These are phyloP conservation scores for Apophysomyces sp. DNA, from an alignment of 371 early-diverging fungal species.

Conservation along the genomic window DNA sequence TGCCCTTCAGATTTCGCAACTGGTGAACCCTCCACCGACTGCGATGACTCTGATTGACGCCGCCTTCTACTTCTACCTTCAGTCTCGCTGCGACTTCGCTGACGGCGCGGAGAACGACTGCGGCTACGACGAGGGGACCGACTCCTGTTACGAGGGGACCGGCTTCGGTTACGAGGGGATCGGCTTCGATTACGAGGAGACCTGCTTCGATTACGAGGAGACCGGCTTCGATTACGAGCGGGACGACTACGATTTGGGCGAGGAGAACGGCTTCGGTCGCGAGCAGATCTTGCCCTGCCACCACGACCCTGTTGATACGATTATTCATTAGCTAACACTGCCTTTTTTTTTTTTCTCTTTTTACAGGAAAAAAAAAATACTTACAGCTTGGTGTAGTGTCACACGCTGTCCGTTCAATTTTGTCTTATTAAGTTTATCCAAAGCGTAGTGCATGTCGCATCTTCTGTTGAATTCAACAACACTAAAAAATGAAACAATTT, in stretches of 20 bases:
- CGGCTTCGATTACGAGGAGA: slow-evolving; percentile 3
- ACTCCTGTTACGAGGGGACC: slow-evolving; percentile 2
- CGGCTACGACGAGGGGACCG: slow-evolving; percentile 3
- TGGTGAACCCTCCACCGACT: neutral
- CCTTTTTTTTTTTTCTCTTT: neutral
- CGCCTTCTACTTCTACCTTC: neutral
- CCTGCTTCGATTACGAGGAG: neutral
- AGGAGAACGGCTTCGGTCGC: neutral
- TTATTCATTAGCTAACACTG: neutral
- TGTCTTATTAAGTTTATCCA: slow-evolving; percentile 77
- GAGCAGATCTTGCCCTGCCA: neutral
- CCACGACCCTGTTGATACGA: neutral
- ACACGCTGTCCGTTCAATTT: slow-evolving; percentile 82
- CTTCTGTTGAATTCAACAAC: slow-evolving; percentile 83
- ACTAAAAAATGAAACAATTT: slow-evolving; percentile 35
- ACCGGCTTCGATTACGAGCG: neutral
- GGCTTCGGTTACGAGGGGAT: slow-evolving; percentile 1
- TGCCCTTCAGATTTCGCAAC: neutral
- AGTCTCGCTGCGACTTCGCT: neutral
- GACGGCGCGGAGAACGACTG: slow-evolving; percentile 3
- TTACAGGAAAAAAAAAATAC: slow-evolving; percentile 7
- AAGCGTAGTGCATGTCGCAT: slow-evolving; percentile 81
- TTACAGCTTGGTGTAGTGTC: slow-evolving; percentile 65
- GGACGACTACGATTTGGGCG: neutral
- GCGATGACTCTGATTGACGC: neutral